Conservation (phyloP, 495 filamentous ascomycete species). For the Articulospora tetracladia region DNA sequence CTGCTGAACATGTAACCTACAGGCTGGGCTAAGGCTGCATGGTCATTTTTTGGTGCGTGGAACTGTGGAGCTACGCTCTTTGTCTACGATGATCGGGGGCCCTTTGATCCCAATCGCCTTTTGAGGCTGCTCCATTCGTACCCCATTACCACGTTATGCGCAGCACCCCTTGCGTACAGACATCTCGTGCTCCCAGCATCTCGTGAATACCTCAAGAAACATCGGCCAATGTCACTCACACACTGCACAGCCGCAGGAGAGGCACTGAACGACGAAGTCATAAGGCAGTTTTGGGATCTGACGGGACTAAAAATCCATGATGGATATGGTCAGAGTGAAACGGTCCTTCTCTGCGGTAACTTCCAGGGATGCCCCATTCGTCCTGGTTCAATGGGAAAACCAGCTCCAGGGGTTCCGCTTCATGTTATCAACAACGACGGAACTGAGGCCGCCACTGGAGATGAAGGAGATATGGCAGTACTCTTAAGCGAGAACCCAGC, state of each 20-base stretch:
- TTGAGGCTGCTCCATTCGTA: background rate
- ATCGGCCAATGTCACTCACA: background rate
- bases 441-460: background rate
- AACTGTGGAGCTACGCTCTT: constrained; percentile 13
- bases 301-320: constrained; percentile 3
- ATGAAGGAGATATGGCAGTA: constrained; percentile 9
- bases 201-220: background rate
- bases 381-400: constrained; percentile 11
- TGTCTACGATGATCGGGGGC: constrained; percentile 5
- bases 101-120: background rate
- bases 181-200: constrained; percentile 4
- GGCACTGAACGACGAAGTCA: constrained; percentile 5
- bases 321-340: constrained; percentile 11
- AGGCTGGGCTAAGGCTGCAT: constrained; percentile 14
- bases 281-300: background rate
- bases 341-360: constrained; percentile 7
- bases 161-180: constrained; percentile 4
- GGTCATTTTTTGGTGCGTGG: constrained; percentile 15
- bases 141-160: constrained; percentile 10
- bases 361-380: background rate
- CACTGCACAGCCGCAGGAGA: constrained; percentile 11
- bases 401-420: constrained; percentile 4
- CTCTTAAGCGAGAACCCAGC: background rate
- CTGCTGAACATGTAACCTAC: background rate
- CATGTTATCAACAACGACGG: constrained; percentile 6